These are phyloP conservation scores for Betula pendula DNA, from an alignment of 306 rosid species.

Conservation along the genomic window DNA sequence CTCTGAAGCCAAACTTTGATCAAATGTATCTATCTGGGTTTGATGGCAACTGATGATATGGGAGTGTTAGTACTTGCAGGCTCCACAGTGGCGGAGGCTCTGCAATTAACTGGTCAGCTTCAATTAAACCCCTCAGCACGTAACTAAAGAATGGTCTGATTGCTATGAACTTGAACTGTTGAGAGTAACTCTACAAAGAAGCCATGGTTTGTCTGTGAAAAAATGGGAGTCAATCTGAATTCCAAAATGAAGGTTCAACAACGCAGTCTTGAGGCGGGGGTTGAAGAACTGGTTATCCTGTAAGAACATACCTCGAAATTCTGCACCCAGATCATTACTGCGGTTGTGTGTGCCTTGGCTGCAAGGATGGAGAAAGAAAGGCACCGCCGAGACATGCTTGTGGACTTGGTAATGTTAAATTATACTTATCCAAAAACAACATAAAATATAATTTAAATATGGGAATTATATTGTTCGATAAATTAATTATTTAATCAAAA, in stretches of 20 bases:
- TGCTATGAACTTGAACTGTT: slow-evolving; percentile 45
- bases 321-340: slow-evolving; percentile 70
- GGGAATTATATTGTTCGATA: too few species aligned
- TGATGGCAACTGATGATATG: slow-evolving; percentile 67
- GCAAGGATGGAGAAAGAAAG: slow-evolving; percentile 77
- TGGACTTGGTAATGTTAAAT: slow-evolving; percentile 47
- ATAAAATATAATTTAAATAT: too few species aligned
- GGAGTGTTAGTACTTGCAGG: slow-evolving; percentile 56
- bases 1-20: slow-evolving; percentile 69
- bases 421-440: too few species aligned
- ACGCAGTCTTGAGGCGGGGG: slow-evolving; percentile 69
- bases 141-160: slow-evolving; percentile 65
- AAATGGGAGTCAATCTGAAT: slow-evolving; percentile 74
- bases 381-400: slow-evolving; percentile 80
- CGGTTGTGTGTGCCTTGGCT: slow-evolving; percentile 92
- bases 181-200: slow-evolving; percentile 60
- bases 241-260: slow-evolving; percentile 74
- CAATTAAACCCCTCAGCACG: slow-evolving; percentile 65
- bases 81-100: slow-evolving; percentile 93
- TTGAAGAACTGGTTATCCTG: slow-evolving; percentile 67
- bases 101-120: slow-evolving; percentile 72
- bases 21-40: slow-evolving; percentile 62
- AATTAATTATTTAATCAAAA: too few species aligned
- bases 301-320: slow-evolving; percentile 63
- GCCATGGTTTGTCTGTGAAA: slow-evolving; percentile 66